These are phyloP conservation scores for Venustampulla echinocandica DNA, from an alignment of 495 filamentous ascomycete species.

Conservation along the genomic window DNA sequence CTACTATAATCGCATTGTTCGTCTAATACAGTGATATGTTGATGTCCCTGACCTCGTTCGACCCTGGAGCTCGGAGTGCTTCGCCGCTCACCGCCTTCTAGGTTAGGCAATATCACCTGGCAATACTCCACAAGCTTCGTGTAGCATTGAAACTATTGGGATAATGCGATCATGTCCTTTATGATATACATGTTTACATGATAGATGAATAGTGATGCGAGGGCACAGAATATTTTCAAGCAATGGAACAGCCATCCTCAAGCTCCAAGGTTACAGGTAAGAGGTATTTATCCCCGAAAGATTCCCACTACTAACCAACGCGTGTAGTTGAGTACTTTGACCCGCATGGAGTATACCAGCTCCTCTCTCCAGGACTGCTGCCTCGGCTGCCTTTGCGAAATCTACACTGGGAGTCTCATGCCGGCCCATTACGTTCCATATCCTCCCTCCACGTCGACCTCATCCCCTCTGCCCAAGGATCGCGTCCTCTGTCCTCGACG, in stretches of 20 bases:
- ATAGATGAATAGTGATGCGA: too few relatives aligned
- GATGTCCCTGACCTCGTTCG: too few relatives aligned
- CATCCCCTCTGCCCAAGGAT: slow-evolving; percentile 42
- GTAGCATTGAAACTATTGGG: too few relatives aligned
- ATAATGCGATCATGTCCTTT: too few relatives aligned
- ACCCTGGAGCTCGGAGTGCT: too few relatives aligned
- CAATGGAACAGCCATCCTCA: slow-evolving; percentile 54
- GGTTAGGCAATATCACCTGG: too few relatives aligned
- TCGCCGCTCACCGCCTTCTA: too few relatives aligned
- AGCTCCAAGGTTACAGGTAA: slow-evolving; percentile 67
- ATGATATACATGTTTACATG: too few relatives aligned
- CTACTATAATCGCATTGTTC: too few relatives aligned
- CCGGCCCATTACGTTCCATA: slow-evolving; percentile 83
- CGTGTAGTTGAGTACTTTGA: slow-evolving; percentile 68
- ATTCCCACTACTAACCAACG: slow-evolving; percentile 3
- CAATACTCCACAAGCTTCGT: too few relatives aligned
- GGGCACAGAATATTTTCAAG: slow-evolving; percentile 15
- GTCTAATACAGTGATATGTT: too few relatives aligned
- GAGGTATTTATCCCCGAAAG: slow-evolving; percentile 8
- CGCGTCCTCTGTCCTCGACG: slow-evolving; percentile 9
- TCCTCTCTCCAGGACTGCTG: slow-evolving; percentile 67
- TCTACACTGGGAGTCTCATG: slow-evolving; percentile 93
- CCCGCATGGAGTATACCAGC: slow-evolving; percentile 74
- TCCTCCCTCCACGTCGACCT: slow-evolving; percentile 85
- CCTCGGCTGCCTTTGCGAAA: slow-evolving; percentile 81